These are phyloP conservation scores for Saturnispora saitoi DNA, from an alignment of 805 yeast genomes.

Conservation along the genomic window DNA sequence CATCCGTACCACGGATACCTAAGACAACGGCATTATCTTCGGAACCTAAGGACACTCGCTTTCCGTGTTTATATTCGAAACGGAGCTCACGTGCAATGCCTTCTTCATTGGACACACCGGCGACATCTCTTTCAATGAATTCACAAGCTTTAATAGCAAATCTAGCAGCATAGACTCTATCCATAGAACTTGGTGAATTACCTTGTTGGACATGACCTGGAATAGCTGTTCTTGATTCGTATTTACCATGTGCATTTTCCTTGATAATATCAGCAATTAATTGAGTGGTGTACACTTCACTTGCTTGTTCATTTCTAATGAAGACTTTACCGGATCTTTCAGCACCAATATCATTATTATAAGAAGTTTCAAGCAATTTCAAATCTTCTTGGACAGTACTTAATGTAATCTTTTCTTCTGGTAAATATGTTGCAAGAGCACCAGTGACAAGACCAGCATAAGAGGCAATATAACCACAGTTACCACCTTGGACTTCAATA, in stretches of 20 bases:
- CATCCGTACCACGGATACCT: constrained; percentile 61
- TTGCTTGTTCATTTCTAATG: constrained; percentile 76
- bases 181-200: constrained; percentile 89
- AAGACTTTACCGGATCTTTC: constrained; percentile 79
- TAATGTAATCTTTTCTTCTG: constrained; percentile 72
- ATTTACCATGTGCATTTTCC: constrained; percentile 58
- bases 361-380: constrained; percentile 55
- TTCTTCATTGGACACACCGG: constrained; percentile 17
- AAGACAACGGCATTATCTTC: constrained; percentile 52
- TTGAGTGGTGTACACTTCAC: constrained; percentile 73
- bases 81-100: constrained; percentile 34
- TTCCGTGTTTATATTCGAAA: constrained; percentile 43
- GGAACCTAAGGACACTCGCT: constrained; percentile 29
- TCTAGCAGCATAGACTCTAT: constrained; percentile 81
- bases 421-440: constrained; percentile 84
- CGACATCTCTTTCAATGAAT: constrained; percentile 57
- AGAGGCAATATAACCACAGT: constrained; percentile 89
- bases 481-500: constrained; percentile 97
- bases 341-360: constrained; percentile 67
- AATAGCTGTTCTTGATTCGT: constrained; percentile 88
- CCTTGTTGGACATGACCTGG: constrained; percentile 99
- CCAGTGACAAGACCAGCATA: constrained; percentile 80
- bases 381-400: constrained; percentile 69
- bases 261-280: constrained; percentile 76
- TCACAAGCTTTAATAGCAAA: constrained; percentile 85